phyloP scores from a whole-genome alignment of 768 basidiomycete species.

The Calocera viscosa region DNA sequence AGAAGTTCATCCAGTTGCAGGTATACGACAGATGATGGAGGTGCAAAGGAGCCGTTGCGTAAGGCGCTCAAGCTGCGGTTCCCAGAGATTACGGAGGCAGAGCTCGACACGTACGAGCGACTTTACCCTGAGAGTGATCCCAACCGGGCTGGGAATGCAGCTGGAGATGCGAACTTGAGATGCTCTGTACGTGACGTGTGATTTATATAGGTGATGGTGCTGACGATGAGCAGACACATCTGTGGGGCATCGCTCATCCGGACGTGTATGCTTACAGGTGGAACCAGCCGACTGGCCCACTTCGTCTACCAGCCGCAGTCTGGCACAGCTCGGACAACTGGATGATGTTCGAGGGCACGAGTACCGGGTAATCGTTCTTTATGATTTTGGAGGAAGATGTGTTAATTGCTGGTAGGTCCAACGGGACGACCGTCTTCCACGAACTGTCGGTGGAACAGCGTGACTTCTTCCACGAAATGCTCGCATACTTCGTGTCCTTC shows the following conservation, averaged over 20 bases:
- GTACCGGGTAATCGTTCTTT: neutral
- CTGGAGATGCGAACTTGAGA: neutral
- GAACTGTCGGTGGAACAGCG: slow-evolving; percentile 38
- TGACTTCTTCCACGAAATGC: neutral
- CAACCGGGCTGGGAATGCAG: neutral
- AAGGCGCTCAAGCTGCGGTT: neutral
- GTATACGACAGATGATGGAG: neutral
- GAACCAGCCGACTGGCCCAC: neutral
- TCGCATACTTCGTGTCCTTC: slow-evolving; percentile 35
- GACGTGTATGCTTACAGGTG: neutral
- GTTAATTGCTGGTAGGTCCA: slow-evolving; percentile 28
- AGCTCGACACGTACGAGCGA: neutral
- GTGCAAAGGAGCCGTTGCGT: neutral
- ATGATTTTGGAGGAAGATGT: neutral
- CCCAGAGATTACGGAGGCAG: neutral
- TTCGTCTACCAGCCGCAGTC: neutral
- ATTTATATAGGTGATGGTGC: neutral
- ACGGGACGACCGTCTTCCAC: slow-evolving; percentile 48
- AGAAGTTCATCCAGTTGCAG: neutral
- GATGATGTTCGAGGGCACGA: slow-evolving; percentile 4
- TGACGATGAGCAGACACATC: neutral
- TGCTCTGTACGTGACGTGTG: neutral
- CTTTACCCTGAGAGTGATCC: neutral
- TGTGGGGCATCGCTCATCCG: neutral
- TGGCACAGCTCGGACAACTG: slow-evolving; percentile 6